A percentile compares a stretch with the other conserved stretches of the same genome.
phyloP scores from a whole-genome alignment of 768 basidiomycete species.

The Amanita exitialis region DNA sequence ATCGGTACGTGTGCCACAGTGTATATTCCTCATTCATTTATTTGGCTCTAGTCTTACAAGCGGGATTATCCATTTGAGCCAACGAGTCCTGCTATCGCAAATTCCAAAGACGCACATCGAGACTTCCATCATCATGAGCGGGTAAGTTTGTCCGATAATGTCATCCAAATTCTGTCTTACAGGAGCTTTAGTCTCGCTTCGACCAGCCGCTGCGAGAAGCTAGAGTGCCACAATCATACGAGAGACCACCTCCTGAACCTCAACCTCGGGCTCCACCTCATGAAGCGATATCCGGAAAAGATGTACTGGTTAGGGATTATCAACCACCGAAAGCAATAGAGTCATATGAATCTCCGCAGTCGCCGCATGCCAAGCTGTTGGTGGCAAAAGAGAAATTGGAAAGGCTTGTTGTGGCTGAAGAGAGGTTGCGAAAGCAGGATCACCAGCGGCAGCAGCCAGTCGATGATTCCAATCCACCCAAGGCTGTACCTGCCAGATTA shows the following conservation, averaged over 20 bases:
- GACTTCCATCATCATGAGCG: neutral
- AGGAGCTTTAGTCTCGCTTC: neutral
- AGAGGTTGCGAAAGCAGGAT: neutral
- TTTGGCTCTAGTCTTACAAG: neutral
- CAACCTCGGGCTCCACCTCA: slow-evolving; percentile 9
- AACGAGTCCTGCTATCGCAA: neutral
- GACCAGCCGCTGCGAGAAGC: neutral
- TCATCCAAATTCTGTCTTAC: neutral
- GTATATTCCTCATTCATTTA: neutral
- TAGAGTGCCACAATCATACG: neutral
- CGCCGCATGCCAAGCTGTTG: neutral
- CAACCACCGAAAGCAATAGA: neutral
- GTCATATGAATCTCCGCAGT: neutral
- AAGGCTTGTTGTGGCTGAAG: neutral
- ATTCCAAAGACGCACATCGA: neutral
- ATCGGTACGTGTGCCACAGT: slow-evolving; percentile 7
- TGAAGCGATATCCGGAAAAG: slow-evolving; percentile 15
- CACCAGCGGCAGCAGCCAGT: neutral
- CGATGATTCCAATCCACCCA: neutral
- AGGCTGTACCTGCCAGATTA: neutral
- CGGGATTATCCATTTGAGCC: neutral
- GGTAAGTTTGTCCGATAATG: neutral
- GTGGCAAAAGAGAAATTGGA: neutral
- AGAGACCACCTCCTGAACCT: neutral
- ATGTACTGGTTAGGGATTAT: neutral